Conservation (phyloP, 169 alveolate genomes). For the Amoebophrya sp. region DNA sequence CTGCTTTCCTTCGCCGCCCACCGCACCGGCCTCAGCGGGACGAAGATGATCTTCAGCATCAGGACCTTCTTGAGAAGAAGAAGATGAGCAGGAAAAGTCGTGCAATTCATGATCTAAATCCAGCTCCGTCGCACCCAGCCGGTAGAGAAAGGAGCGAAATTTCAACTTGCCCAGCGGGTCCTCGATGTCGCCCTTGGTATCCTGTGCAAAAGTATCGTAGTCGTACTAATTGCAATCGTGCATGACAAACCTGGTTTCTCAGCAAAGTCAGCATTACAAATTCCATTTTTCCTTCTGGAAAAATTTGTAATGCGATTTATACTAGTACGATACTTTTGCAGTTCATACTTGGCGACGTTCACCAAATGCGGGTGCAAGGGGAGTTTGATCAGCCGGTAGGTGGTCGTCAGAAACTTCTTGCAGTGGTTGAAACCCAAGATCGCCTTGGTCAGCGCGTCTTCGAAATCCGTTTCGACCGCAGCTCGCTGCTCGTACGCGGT, state of each 20-base stretch:
- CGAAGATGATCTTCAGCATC: background rate
- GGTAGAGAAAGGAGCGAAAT: background rate
- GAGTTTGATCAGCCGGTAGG: background rate
- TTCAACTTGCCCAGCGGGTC: background rate
- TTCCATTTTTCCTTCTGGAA: too few species aligned
- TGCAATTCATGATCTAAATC: background rate
- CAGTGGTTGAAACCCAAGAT: background rate
- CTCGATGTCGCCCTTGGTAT: background rate
- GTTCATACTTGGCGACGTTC: too few species aligned
- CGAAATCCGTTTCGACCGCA: background rate
- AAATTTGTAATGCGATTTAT: too few species aligned
- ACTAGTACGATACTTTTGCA: too few species aligned
- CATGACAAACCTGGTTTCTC: too few species aligned
- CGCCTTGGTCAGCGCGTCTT: background rate
- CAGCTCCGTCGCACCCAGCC: background rate
- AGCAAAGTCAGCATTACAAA: too few species aligned
- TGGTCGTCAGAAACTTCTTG: background rate
- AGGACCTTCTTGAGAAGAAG: too few species aligned
- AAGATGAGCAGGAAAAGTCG: too few species aligned
- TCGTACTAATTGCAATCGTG: too few species aligned
- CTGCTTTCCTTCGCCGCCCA: background rate
- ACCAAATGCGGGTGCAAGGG: background rate
- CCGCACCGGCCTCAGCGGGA: background rate
- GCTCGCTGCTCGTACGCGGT: background rate
- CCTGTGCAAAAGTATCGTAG: too few species aligned